These are phyloP conservation scores for Exophiala calicioides DNA, from an alignment of 2,329 filamentous ascomycete species.

Conservation along the genomic window DNA sequence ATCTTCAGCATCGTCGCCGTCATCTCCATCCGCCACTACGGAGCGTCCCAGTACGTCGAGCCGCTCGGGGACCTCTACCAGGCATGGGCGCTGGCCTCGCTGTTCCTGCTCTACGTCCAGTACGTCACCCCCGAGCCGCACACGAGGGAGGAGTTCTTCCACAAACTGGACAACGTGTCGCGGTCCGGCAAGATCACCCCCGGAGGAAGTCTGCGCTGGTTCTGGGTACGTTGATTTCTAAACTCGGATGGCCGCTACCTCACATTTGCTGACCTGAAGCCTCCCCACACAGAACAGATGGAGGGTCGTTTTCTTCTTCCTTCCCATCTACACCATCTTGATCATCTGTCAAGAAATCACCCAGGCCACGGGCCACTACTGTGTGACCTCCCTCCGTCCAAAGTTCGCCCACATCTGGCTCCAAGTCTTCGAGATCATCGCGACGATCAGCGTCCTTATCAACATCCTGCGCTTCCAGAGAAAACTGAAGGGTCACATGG, in stretches of 20 bases:
- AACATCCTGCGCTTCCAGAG: slow-evolving; percentile 85
- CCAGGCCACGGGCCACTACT: slow-evolving; percentile 69
- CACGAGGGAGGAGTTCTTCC: slow-evolving; percentile 16
- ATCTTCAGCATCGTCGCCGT: slow-evolving; percentile 16
- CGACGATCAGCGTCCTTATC: slow-evolving; percentile 51
- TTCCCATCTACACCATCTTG: slow-evolving; percentile 74
- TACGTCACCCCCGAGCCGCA: slow-evolving; percentile 19
- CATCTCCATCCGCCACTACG: slow-evolving; percentile 17
- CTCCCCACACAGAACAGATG: slow-evolving; percentile 48
- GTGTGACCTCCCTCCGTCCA: slow-evolving; percentile 73
- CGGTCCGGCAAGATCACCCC: slow-evolving; percentile 9
- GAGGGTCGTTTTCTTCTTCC: slow-evolving; percentile 81
- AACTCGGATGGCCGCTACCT: too few species aligned
- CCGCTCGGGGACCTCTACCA: slow-evolving; percentile 22
- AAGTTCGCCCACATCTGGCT: slow-evolving; percentile 76
- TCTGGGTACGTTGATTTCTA: slow-evolving; percentile 53
- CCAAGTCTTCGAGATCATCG: slow-evolving; percentile 42
- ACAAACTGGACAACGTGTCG: slow-evolving; percentile 8
- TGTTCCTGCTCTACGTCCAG: slow-evolving; percentile 25
- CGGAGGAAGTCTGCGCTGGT: slow-evolving; percentile 14
- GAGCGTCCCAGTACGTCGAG: slow-evolving; percentile 14
- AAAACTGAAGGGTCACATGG: slow-evolving; percentile 76
- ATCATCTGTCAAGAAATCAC: slow-evolving; percentile 74
- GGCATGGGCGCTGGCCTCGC: slow-evolving; percentile 16
- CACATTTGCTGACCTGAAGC: too few species aligned